A percentile compares a stretch with the other conserved stretches of the same genome.
These are phyloP conservation scores for Mycena rebaudengoi DNA, from an alignment of 768 basidiomycete species.

Conservation along the genomic window DNA sequence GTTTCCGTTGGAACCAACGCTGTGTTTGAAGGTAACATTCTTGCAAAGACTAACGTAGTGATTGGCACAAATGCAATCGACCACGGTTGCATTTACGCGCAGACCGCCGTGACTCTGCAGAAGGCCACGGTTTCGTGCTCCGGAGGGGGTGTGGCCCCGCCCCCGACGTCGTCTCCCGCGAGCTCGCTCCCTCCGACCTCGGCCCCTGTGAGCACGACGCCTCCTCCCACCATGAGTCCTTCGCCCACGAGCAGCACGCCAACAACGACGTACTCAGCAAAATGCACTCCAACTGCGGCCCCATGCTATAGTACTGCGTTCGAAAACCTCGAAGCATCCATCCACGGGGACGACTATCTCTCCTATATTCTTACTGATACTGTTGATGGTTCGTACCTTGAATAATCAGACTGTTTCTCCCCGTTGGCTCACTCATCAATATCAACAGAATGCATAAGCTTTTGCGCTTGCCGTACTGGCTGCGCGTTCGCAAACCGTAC, in stretches of 20 bases:
- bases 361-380: slow-evolving; percentile 12
- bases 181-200: background rate
- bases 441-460: slow-evolving; percentile 12
- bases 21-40: background rate
- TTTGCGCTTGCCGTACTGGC: background rate
- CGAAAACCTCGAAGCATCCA: slow-evolving; percentile 7
- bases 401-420: background rate
- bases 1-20: background rate
- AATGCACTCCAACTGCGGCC: background rate
- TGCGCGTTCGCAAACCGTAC: slow-evolving; percentile 17
- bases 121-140: background rate
- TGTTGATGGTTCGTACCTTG: background rate
- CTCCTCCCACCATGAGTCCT: background rate
- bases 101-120: background rate
- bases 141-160: background rate
- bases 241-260: background rate
- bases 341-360: slow-evolving; percentile 15
- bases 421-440: background rate
- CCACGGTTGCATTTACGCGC: slow-evolving; percentile 6
- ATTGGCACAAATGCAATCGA: background rate
- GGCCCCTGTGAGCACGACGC: no score
- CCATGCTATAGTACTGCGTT: slow-evolving; percentile 2
- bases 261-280: background rate
- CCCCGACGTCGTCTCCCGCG: background rate
- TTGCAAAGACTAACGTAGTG: background rate